Percentiles rank a stretch among this genome's conserved stretches.
Conservation (phyloP, 441 rosid genomes). For the Brassica hybrid region DNA sequence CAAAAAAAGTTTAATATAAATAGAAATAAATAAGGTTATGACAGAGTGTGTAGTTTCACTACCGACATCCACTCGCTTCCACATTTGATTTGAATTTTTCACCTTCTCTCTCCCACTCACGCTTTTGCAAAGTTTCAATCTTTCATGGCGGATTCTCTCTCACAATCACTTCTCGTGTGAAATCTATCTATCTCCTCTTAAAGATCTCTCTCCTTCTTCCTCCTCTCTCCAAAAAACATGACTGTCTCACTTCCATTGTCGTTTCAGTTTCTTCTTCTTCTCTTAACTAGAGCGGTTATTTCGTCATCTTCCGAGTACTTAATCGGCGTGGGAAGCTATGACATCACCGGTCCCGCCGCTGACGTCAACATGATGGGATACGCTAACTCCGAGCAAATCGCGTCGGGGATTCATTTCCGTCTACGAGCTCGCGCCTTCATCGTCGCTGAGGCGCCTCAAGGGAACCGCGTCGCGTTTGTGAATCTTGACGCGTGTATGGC, state of each 20-base stretch:
- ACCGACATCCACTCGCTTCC: constrained; percentile 42
- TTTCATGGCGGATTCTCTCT: no score
- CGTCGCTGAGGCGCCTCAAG: constrained; percentile 60
- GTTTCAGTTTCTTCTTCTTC: not conserved
- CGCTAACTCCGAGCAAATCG: constrained; percentile 59
- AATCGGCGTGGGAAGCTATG: constrained; percentile 71
- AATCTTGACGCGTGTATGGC: constrained; percentile 87
- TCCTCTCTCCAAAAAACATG: no score
- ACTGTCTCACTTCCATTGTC: no score
- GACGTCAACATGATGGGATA: constrained; percentile 88
- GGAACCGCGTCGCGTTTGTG: constrained; percentile 64
- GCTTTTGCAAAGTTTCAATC: no score
- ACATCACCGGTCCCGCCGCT: constrained; percentile 67
- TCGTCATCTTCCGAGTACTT: constrained; percentile 53
- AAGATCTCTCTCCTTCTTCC: no score
- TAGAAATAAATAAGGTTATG: not conserved
- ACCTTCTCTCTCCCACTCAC: not conserved
- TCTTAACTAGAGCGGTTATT: constrained; percentile 7
- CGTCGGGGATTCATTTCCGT: constrained; percentile 75
- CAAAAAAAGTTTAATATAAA: no score
- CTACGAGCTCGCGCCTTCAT: constrained; percentile 71
- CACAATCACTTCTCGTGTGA: no score
- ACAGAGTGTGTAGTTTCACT: not conserved
- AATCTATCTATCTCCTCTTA: no score
- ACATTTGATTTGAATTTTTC: constrained; percentile 25